Base-by-base conservation (phyloP, 2,329 filamentous ascomycete species). In the Fusarium graminum region DNA sequence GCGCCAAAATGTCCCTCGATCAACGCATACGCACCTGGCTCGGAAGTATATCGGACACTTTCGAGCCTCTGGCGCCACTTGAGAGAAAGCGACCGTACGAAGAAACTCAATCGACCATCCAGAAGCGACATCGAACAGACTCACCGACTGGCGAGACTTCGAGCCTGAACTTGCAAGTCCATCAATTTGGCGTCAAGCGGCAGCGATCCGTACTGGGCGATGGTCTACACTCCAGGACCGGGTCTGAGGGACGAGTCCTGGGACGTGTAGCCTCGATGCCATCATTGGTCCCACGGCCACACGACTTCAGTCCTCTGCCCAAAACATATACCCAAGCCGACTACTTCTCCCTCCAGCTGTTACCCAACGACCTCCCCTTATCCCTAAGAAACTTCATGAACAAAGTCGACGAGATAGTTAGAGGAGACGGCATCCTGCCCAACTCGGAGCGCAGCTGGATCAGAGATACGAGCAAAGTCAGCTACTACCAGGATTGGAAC, bases 51-150 rank as follows among this genome's bases (percentile, higher is more conserved):
- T 28, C 22, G 19, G 39, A 38, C 9, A 9, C 25, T 6, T 7
- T 10, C 38, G 26, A 49, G 7, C 34, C 43, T 36, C 10, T 36
- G 16, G 34, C n/a, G 29, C 25, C 22, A 2, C 28, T 10, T 36
- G 34, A 36, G 34, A 36, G n/a, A 36, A 36, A 36, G 34, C 30
- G 22, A 43, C 43, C 42, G 28, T 11, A 12, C 32, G n/a, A 49
- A 11, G 45, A 43, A 9, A 25, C 13, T 6, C 29, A 29, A 3
- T 36, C 34, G 16, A 10, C 9, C 3, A 6, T n/a, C 13, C 28
- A 16, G 36, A 45, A 55, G 38, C 56, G 56, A 42, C 51, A n/a
- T 6, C 56, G 56, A 7, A 25, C 26, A 30, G 28, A 40, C 25
- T 9, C 43, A 43, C 14, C 34, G 7, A 36, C 16, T 17, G 16